Evolutionary conservation across 768 basidiomycete species (phyloP).

Genomic region (Termitomyces sp.): DNA sequence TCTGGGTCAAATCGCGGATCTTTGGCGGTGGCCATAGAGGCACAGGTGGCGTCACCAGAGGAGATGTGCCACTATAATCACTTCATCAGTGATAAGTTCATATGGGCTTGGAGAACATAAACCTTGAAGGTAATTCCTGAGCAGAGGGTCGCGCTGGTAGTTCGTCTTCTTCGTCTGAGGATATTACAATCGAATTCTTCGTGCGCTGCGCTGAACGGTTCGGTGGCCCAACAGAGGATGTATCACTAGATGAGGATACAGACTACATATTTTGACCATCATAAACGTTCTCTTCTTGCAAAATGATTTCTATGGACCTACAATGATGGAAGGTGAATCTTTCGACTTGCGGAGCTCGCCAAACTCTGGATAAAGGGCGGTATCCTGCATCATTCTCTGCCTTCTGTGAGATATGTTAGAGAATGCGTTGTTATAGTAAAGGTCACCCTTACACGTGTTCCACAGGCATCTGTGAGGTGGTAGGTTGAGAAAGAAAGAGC

Average conservation of each 20-base stretch:
- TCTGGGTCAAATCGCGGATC: conserved; percentile 12
- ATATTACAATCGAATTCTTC: conserved; percentile 26
- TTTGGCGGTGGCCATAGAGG: conserved; percentile 14
- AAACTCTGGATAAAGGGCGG: conserved; percentile 33
- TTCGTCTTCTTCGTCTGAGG: conserved; percentile 36
- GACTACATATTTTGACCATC: conserved; percentile 20
- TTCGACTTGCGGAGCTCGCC: conserved; percentile 21
- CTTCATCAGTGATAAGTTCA: not conserved
- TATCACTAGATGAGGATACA: conserved; percentile 26
- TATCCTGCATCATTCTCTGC: conserved; percentile 29
- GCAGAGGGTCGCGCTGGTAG: conserved; percentile 10
- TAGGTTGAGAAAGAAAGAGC: not conserved
- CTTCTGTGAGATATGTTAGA: conserved; percentile 23
- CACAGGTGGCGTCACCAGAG: not conserved
- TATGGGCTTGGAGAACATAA: not conserved
- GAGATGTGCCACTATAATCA: not conserved
- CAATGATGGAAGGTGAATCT: conserved; percentile 26
- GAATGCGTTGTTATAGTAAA: not conserved
- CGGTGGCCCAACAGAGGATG: conserved; percentile 16
- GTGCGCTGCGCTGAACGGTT: conserved; percentile 14
- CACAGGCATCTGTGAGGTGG: conserved; percentile 27
- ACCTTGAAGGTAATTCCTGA: conserved; percentile 14
- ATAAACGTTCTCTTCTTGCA: not conserved
- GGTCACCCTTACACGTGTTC: conserved; percentile 31
- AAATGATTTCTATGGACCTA: conserved; percentile 18